Conservation (phyloP, 345 rosid genomes). For the Hypericum androsaemum region DNA sequence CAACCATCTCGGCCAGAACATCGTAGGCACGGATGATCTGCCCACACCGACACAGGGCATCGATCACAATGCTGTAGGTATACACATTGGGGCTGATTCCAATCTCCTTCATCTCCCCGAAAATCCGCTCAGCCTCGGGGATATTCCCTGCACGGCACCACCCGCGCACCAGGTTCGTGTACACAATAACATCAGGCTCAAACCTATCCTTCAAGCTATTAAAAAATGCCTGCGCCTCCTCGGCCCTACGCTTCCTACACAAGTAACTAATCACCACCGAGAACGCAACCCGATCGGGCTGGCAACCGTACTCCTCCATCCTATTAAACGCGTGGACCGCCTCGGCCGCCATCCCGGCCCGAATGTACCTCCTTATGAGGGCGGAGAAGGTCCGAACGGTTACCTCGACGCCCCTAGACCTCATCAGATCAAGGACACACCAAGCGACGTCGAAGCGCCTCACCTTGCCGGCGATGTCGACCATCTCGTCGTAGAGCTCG, state of each 20-base stretch:
- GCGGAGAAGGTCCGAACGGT: constrained; percentile 51
- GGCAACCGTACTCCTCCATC: constrained; percentile 83
- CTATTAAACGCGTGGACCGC: constrained; percentile 87
- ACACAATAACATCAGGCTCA: constrained; percentile 64
- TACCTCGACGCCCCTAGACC: constrained; percentile 43
- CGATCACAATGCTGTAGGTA: constrained; percentile 75
- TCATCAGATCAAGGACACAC: constrained; percentile 66
- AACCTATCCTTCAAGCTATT: constrained; percentile 49
- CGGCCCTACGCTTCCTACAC: constrained; percentile 62
- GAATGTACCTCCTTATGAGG: constrained; percentile 70
- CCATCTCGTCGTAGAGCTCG: constrained; percentile 73
- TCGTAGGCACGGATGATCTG: constrained; percentile 79
- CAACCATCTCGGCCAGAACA: constrained; percentile 85
- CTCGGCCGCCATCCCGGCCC: constrained; percentile 78
- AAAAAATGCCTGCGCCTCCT: constrained; percentile 76
- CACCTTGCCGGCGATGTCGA: constrained; percentile 73
- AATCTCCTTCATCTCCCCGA: constrained; percentile 64
- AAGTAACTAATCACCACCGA: constrained; percentile 58
- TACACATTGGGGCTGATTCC: constrained; percentile 77
- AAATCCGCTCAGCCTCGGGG: constrained; percentile 60
- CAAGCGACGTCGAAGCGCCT: constrained; percentile 70
- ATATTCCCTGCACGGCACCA: constrained; percentile 79
- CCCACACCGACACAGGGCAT: constrained; percentile 72
- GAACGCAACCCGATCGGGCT: constrained; percentile 65
- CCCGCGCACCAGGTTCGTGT: constrained; percentile 69